These are phyloP conservation scores for Daedaleopsis nitida DNA, from an alignment of 768 basidiomycete genomes.

Conservation along the genomic window DNA sequence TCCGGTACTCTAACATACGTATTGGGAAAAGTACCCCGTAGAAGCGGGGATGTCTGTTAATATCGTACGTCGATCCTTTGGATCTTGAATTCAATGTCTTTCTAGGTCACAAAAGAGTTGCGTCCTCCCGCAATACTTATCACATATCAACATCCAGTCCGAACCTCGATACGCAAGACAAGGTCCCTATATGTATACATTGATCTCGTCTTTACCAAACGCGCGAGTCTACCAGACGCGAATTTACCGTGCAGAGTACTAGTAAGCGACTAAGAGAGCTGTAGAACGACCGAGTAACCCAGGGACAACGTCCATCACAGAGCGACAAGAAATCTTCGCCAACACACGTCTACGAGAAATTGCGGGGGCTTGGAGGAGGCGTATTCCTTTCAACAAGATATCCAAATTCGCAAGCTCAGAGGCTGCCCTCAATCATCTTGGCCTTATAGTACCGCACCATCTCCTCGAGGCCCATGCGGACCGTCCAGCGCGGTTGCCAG, in stretches of 20 bases:
- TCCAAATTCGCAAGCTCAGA: slow-evolving; percentile 40
- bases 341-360: not conserved
- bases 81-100: not conserved
- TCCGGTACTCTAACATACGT: slow-evolving; percentile 2
- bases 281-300: not conserved
- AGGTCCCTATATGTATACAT: not conserved
- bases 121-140: no score
- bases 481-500: slow-evolving; percentile 95
- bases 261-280: not conserved
- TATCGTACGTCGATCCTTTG: not conserved
- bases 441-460: slow-evolving; percentile 94
- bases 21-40: slow-evolving; percentile 7
- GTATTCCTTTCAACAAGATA: not conserved
- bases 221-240: not conserved
- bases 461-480: slow-evolving; percentile 91
- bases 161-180: not conserved
- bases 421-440: slow-evolving; percentile 82
- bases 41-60: slow-evolving; percentile 7
- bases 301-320: slow-evolving; percentile 7
- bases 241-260: not conserved
- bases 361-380: not conserved
- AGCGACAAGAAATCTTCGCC: not conserved
- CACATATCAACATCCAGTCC: no score
- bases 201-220: slow-evolving; percentile 1
- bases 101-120: not conserved